Conservation (phyloP, 768 basidiomycete species). For the Leccinum incarnatum region DNA sequence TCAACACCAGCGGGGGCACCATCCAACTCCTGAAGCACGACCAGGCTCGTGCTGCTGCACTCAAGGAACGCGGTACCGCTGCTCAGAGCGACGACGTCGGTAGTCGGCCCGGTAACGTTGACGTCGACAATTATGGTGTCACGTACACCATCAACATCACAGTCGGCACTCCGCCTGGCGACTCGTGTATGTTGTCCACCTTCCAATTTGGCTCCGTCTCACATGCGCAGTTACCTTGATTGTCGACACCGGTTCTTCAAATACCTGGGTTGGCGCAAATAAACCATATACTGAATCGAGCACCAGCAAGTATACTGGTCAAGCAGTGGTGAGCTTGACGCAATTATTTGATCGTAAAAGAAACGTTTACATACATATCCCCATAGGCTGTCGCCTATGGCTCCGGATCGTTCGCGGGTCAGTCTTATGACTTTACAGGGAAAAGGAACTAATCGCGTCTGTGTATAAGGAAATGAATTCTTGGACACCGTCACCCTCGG, state of each 20-base stretch:
- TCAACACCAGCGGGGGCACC: conserved; percentile 48
- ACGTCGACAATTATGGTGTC: conserved; percentile 44
- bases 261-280: conserved; percentile 66
- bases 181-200: conserved; percentile 40
- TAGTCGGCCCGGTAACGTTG: conserved; percentile 25
- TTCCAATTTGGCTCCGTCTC: not conserved
- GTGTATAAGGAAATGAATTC: conserved; percentile 39
- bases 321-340: conserved; percentile 44
- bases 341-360: not conserved
- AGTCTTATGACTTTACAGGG: not conserved
- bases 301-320: conserved; percentile 45
- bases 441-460: not conserved
- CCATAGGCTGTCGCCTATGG: conserved; percentile 54
- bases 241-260: conserved; percentile 62
- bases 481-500: conserved; percentile 55
- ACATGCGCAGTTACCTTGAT: conserved; percentile 45
- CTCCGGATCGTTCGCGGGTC: conserved; percentile 57
- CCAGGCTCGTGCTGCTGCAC: conserved; percentile 44
- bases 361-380: not conserved
- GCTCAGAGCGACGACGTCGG: conserved; percentile 25
- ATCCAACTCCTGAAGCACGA: conserved; percentile 51
- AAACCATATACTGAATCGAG: conserved; percentile 45
- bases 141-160: conserved; percentile 38
- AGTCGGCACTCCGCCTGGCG: conserved; percentile 50
- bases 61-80: conserved; percentile 35